phyloP scores from a whole-genome alignment of 1,139 yeast genomes.

The Candida tunisiensis region DNA sequence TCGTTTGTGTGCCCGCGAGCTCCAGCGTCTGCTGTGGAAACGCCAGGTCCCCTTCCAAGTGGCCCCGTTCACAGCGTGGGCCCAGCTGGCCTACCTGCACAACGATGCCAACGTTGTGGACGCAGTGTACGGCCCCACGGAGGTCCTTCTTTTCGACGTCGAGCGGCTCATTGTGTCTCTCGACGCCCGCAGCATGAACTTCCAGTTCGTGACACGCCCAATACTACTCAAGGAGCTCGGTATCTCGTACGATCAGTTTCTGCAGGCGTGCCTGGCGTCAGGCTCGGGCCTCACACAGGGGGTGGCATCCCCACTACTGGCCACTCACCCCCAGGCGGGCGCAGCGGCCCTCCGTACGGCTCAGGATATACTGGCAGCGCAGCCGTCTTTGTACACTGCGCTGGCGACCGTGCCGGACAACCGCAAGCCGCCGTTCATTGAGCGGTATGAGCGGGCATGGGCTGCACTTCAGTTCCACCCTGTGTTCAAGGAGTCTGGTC shows the following conservation, averaged over 20 bases:
- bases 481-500: slow-evolving; percentile 50
- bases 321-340: slow-evolving; percentile 18
- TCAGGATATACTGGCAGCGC: slow-evolving; percentile 25
- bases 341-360: slow-evolving; percentile 22
- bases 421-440: slow-evolving; percentile 17
- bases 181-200: slow-evolving; percentile 48
- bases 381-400: slow-evolving; percentile 29
- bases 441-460: slow-evolving; percentile 32
- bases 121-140: slow-evolving; percentile 75
- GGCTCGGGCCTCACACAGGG: slow-evolving; percentile 68
- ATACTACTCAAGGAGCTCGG: slow-evolving; percentile 43
- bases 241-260: slow-evolving; percentile 45
- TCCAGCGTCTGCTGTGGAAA: slow-evolving; percentile 28
- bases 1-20: slow-evolving; percentile 3
- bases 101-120: slow-evolving; percentile 38
- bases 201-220: slow-evolving; percentile 46
- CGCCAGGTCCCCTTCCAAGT: slow-evolving; percentile 49
- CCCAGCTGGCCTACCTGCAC: slow-evolving; percentile 62
- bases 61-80: slow-evolving; percentile 72
- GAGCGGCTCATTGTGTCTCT: slow-evolving; percentile 60
- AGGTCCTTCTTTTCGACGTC: slow-evolving; percentile 43
- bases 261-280: slow-evolving; percentile 58
- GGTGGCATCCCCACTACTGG: slow-evolving; percentile 39
- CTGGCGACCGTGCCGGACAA: slow-evolving; percentile 8
- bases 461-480: slow-evolving; percentile 47